These are phyloP conservation scores for Fusarium succisae DNA, from an alignment of 2,329 filamentous ascomycete species.

Conservation along the genomic window DNA sequence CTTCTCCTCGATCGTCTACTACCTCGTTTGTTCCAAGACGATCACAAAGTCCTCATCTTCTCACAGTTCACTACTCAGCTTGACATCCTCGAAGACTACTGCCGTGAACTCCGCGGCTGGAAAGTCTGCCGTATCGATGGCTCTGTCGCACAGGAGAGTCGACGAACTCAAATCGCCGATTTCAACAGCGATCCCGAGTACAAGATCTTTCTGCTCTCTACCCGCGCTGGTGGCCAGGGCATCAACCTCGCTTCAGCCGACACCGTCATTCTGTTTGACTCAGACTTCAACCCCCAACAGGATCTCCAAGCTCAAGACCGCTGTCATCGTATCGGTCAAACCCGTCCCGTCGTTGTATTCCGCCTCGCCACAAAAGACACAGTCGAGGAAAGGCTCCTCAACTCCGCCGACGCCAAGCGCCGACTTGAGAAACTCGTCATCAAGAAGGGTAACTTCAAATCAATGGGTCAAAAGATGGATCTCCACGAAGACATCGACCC, in stretches of 20 bases:
- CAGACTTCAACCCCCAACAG: constrained; percentile 94
- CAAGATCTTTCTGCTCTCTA: constrained; percentile 88
- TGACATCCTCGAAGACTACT: constrained; percentile 90
- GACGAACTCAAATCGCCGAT: constrained; percentile 74
- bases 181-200: constrained; percentile 74
- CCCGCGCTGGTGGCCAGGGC: constrained; percentile 90
- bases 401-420: constrained; percentile 90
- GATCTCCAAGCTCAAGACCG: constrained; percentile 97
- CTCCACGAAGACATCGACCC: constrained; percentile 64
- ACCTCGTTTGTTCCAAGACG: constrained; percentile 74
- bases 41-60: constrained; percentile 94
- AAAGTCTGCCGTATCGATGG: constrained; percentile 91
- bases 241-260: constrained; percentile 94
- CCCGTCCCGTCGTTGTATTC: constrained; percentile 89
- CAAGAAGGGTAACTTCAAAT: constrained; percentile 86
- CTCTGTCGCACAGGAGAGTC: constrained; percentile 77
- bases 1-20: constrained; percentile 88
- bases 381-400: constrained; percentile 86
- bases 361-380: constrained; percentile 92
- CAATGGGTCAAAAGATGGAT: constrained; percentile 70
- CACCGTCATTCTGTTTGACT: constrained; percentile 91
- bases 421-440: constrained; percentile 95
- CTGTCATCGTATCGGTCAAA: constrained; percentile 94
- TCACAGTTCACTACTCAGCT: constrained; percentile 96
- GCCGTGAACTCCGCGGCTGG: constrained; percentile 78